These are phyloP conservation scores for Filosporella fistucella DNA, from an alignment of 495 filamentous ascomycete species.

Conservation along the genomic window DNA sequence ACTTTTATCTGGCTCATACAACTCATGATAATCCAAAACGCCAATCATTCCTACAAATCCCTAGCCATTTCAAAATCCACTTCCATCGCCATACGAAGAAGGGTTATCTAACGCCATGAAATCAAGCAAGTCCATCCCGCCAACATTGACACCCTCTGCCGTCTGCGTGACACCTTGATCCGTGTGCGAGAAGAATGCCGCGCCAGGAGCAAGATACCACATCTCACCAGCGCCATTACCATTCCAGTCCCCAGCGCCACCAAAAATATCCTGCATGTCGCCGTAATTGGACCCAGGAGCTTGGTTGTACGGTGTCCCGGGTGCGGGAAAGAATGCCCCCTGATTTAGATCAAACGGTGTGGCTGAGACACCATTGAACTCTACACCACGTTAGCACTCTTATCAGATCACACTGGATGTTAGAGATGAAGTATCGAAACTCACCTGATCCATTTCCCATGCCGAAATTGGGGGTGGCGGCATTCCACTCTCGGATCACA, in stretches of 20 bases:
- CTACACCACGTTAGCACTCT: too few relatives aligned
- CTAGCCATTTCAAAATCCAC: slow-evolving; percentile 3
- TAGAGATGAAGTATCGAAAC: neutral
- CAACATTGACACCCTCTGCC: slow-evolving; percentile 53
- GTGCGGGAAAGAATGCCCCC: slow-evolving; percentile 34
- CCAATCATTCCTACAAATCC: neutral
- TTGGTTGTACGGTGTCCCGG: slow-evolving; percentile 39
- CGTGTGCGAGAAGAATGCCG: slow-evolving; percentile 48
- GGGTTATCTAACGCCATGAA: slow-evolving; percentile 49
- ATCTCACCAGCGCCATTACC: slow-evolving; percentile 39
- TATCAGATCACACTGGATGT: neutral
- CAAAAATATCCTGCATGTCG: slow-evolving; percentile 29
- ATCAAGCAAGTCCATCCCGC: slow-evolving; percentile 50
- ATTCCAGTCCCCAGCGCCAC: slow-evolving; percentile 33
- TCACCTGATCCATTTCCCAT: slow-evolving; percentile 15
- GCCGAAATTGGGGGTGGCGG: slow-evolving; percentile 20
- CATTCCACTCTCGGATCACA: slow-evolving; percentile 22
- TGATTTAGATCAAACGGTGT: slow-evolving; percentile 47
- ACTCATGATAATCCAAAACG: too few relatives aligned
- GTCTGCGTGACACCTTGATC: slow-evolving; percentile 52
- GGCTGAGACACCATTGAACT: slow-evolving; percentile 32
- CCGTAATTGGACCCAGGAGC: slow-evolving; percentile 31
- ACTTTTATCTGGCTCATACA: too few relatives aligned
- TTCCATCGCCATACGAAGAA: slow-evolving; percentile 2
- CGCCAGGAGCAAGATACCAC: slow-evolving; percentile 53